Conservation (phyloP, 495 filamentous ascomycete genomes). For the Penicillium ochrochloron region DNA sequence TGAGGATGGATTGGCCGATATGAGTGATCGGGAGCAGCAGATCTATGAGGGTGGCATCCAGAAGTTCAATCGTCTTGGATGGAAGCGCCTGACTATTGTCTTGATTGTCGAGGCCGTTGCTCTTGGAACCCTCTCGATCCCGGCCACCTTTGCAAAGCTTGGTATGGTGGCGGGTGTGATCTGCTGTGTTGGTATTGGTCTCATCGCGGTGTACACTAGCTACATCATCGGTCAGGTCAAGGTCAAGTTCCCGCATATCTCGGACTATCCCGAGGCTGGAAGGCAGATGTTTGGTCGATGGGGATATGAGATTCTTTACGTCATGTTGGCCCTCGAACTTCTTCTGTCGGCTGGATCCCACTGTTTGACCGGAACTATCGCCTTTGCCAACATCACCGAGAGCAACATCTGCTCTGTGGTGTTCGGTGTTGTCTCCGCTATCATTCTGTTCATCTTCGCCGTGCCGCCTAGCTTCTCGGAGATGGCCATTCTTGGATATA, state of each 20-base stretch:
- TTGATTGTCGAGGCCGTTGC: conserved; percentile 67
- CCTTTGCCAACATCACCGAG: conserved; percentile 61
- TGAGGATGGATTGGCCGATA: conserved; percentile 5
- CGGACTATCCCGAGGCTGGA: conserved; percentile 66
- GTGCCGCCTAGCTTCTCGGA: conserved; percentile 57
- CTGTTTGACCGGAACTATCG: conserved; percentile 69
- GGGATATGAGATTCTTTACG: conserved; percentile 61
- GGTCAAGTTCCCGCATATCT: conserved; percentile 62
- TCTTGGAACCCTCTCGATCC: conserved; percentile 61
- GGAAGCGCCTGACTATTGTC: conserved; percentile 36
- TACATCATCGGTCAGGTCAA: conserved; percentile 73
- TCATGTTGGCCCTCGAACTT: conserved; percentile 61
- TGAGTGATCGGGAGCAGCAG: conserved; percentile 16
- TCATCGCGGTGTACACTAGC: conserved; percentile 69
- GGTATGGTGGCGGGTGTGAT: conserved; percentile 60
- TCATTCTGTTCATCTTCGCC: conserved; percentile 61
- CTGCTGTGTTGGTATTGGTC: conserved; percentile 56
- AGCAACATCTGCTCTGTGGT: conserved; percentile 63
- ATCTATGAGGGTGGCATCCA: conserved; percentile 22
- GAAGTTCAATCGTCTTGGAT: conserved; percentile 37
- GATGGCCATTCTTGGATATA: conserved; percentile 61
- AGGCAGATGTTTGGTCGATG: conserved; percentile 58
- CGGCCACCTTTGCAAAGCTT: conserved; percentile 57
- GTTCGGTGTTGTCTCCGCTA: conserved; percentile 62
- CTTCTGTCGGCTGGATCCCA: conserved; percentile 71